Base-by-base conservation (phyloP, 257 asterid genomes). In the Knoxia roxburghii region DNA sequence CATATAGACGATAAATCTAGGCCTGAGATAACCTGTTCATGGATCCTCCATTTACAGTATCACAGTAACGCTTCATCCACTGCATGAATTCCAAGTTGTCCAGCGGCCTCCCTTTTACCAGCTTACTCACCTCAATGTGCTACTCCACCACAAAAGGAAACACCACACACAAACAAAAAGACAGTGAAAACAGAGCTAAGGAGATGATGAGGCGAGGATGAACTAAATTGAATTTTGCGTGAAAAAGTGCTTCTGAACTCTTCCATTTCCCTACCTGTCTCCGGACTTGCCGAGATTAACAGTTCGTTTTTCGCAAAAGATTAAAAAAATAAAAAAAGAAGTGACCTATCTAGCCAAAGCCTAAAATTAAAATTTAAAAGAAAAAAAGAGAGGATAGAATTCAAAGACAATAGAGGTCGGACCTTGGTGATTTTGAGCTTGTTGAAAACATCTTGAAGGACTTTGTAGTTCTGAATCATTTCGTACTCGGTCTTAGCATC, bases 41-140 rank as follows among this genome's bases (percentile, higher is more conserved):
- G 64, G 65, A 67, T 8, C 91, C 96, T 66, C 97, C 91, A 68
- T 80, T 82, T 54, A 72, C 76, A 55, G 83, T 69, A 61, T 92
- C 96, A 0, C 89, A 89, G 68, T 92, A 92, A 6, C 83, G 90
- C 81, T 92, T 92, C 97, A 92, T 79, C 98, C 97, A 92, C 46
- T 92, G 98, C 96, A 92, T 86, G 71, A 92, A 89, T 68, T 92
- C 97, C 79, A 92, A 72, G 65, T 92, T 92, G 71, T 92, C 98
- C 83, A 87, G 80, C 2, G 96, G 81, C 74, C 95, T 86, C 46
- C 98, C 98, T 80, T 89, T 89, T 63, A 87, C 84, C 77, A 92
- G 81, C 79, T 84, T 92, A 83, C 75, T 92, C 68, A 92, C 98
- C 79, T 92, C 98, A 26, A 92, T 84, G 72, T 87, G 92, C 96